Conservation (phyloP, 176 grass and related monocot genomes). For the Pontederia paniculata region DNA sequence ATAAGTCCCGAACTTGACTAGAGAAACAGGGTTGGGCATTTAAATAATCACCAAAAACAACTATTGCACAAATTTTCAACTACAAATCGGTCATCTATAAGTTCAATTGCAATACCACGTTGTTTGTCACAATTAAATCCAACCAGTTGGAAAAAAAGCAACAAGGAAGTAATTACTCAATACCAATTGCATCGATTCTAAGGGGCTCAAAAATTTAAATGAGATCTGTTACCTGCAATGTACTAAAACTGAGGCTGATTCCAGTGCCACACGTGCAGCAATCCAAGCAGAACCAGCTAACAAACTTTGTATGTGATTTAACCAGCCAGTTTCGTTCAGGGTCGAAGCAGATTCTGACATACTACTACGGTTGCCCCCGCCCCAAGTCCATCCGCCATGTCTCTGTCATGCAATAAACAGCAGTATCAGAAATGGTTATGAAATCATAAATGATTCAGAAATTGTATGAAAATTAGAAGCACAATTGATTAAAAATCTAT, state of each 20-base stretch:
- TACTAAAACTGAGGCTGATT: constrained; percentile 85
- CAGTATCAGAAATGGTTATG: not conserved
- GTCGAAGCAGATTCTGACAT: constrained; percentile 89
- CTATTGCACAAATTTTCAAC: too few species aligned
- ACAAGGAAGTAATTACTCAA: too few species aligned
- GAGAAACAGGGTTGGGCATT: too few species aligned
- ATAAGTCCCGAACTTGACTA: too few species aligned
- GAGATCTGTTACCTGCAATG: constrained; percentile 76
- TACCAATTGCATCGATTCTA: too few species aligned
- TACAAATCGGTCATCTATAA: too few species aligned
- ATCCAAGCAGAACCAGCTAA: constrained; percentile 95
- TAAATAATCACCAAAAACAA: too few species aligned
- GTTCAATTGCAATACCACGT: too few species aligned
- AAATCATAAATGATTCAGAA: not conserved
- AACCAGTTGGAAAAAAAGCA: too few species aligned
- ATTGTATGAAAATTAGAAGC: not conserved
- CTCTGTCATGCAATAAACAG: constrained; percentile 24
- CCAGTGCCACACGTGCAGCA: constrained; percentile 68
- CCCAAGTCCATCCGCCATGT: constrained; percentile 91
- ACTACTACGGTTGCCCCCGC: constrained; percentile 90
- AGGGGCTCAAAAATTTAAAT: constrained; percentile 4
- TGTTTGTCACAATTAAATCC: too few species aligned
- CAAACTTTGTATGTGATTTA: constrained; percentile 90
- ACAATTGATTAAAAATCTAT: not conserved
- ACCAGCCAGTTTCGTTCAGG: constrained; percentile 69